phyloP scores from a whole-genome alignment of 1,139 yeast species.

The Yamadazyma trypodendri region DNA sequence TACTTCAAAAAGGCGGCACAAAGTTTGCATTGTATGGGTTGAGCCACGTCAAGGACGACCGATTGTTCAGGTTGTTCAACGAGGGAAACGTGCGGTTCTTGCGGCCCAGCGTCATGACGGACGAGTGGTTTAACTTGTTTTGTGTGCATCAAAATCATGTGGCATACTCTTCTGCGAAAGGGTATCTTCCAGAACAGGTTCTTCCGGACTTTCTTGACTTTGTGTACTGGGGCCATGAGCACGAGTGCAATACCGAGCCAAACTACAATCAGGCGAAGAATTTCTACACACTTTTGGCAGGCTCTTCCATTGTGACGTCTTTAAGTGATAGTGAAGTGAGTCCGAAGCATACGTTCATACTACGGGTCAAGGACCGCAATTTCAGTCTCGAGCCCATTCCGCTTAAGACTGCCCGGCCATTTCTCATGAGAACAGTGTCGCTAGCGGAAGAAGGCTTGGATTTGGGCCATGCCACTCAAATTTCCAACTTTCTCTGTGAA shows the following conservation, averaged over 20 bases:
- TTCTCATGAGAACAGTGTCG: conserved; percentile 65
- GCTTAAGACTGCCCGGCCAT: conserved; percentile 78
- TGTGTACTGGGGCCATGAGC: conserved; percentile 97
- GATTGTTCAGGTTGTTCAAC: conserved; percentile 78
- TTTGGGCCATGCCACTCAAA: conserved; percentile 64
- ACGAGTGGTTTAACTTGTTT: conserved; percentile 80
- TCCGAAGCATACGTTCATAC: conserved; percentile 69
- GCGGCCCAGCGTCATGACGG: conserved; percentile 59
- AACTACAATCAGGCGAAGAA: conserved; percentile 62
- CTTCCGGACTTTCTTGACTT: conserved; percentile 80
- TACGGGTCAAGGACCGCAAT: conserved; percentile 59
- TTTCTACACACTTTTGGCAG: conserved; percentile 86
- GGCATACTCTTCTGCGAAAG: conserved; percentile 77
- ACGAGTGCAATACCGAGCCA: conserved; percentile 83
- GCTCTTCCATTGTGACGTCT: conserved; percentile 92
- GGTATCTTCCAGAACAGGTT: conserved; percentile 80
- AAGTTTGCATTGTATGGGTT: conserved; percentile 85
- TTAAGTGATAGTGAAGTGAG: conserved; percentile 82
- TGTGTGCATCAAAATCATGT: conserved; percentile 91
- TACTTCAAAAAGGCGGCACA: conserved; percentile 79
- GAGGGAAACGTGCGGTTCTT: conserved; percentile 79
- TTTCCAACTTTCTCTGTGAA: conserved; percentile 56
- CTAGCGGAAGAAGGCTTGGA: conserved; percentile 54
- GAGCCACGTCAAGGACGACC: conserved; percentile 85
- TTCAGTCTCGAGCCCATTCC: conserved; percentile 66